phyloP scores from a whole-genome alignment of 1,139 yeast species.

The Scheffersomyces lignicola region DNA sequence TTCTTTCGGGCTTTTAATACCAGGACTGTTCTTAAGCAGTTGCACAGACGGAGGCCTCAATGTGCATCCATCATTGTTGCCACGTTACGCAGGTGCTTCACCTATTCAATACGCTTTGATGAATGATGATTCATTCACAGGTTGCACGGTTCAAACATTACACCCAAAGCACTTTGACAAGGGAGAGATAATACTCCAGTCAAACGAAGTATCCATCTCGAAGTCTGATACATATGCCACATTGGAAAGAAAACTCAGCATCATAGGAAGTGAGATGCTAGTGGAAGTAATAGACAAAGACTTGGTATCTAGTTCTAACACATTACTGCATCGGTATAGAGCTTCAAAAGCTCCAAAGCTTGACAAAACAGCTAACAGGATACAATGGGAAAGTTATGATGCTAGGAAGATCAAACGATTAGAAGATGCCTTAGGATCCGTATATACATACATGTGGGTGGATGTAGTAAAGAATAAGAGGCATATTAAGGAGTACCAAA shows the following conservation, averaged over 20 bases:
- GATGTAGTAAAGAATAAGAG: conserved; percentile 28
- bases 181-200: conserved; percentile 71
- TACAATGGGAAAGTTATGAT: conserved; percentile 45
- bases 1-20: conserved; percentile 83
- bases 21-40: conserved; percentile 49
- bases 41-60: conserved; percentile 72
- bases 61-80: conserved; percentile 90
- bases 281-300: conserved; percentile 39
- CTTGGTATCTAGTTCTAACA: conserved; percentile 12
- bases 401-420: conserved; percentile 44
- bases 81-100: conserved; percentile 82
- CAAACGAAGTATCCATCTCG: conserved; percentile 39
- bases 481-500: conserved; percentile 27
- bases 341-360: conserved; percentile 63
- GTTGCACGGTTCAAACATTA: conserved; percentile 85
- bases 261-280: conserved; percentile 61
- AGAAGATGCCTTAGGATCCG: conserved; percentile 58
- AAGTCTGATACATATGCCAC: conserved; percentile 42
- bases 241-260: conserved; percentile 52
- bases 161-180: conserved; percentile 86
- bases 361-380: conserved; percentile 34
- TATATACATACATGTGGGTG: conserved; percentile 48
- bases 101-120: conserved; percentile 83
- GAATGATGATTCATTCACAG: conserved; percentile 63
- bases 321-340: conserved; percentile 20